Percentiles rank a stretch among this genome's conserved stretches.
These are phyloP conservation scores for Phytophthora cryptogea DNA, from an alignment of 352 stramenopile species.

Conservation along the genomic window DNA sequence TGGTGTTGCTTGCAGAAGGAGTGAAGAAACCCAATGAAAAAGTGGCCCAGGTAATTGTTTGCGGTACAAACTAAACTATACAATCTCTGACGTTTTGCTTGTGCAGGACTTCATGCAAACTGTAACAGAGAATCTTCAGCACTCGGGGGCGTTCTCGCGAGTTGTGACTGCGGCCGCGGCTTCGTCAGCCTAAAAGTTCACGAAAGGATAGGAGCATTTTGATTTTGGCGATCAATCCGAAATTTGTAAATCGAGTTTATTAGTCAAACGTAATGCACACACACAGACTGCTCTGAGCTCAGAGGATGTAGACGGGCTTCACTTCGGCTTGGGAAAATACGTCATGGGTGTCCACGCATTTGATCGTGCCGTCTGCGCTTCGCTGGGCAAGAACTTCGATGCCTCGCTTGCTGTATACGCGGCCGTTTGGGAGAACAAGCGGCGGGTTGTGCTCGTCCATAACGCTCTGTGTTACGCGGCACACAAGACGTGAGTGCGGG, in stretches of 20 bases:
- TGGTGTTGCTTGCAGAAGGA: constrained; percentile 76
- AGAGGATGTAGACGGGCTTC: constrained; percentile 85
- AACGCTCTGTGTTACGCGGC: constrained; percentile 72
- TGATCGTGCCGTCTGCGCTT: constrained; percentile 59
- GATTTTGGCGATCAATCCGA: constrained; percentile 21
- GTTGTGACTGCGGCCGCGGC: constrained; percentile 13
- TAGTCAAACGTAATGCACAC: constrained; percentile 18
- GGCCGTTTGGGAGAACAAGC: constrained; percentile 78
- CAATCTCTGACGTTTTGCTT: constrained; percentile 4
- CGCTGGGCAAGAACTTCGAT: constrained; percentile 60
- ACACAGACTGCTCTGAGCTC: constrained; percentile 7
- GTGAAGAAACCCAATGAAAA: constrained; percentile 74
- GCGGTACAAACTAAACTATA: background rate
- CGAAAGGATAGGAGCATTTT: constrained; percentile 24
- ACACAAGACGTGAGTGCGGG: constrained; percentile 83
- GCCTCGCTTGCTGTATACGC: constrained; percentile 81
- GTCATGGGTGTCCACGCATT: constrained; percentile 75
- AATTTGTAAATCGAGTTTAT: constrained; percentile 12
- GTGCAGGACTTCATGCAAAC: constrained; percentile 84
- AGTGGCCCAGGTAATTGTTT: constrained; percentile 55
- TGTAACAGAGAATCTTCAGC: constrained; percentile 73
- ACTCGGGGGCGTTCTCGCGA: constrained; percentile 63
- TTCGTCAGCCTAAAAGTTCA: constrained; percentile 16
- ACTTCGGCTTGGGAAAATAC: constrained; percentile 60
- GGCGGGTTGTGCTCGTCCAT: constrained; percentile 90